Conservation (phyloP, 2,329 filamentous ascomycete species). For the Fusarium sp. region DNA sequence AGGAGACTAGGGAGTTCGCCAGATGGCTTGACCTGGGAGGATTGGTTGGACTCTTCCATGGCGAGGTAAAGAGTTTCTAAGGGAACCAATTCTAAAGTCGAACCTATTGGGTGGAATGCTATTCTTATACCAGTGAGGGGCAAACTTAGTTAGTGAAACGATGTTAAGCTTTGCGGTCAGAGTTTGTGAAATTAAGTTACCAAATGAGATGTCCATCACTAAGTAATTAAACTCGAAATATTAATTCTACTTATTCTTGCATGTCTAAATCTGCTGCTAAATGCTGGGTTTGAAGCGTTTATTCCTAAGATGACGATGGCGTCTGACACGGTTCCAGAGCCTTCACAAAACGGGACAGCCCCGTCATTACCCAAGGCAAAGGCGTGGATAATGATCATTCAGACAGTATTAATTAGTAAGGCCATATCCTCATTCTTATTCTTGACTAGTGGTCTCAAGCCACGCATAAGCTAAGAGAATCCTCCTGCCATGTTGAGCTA, state of each 20-base stretch:
- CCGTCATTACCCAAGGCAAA: background rate
- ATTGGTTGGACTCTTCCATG: background rate
- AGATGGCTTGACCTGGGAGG: background rate
- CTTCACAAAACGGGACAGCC: too few relatives aligned
- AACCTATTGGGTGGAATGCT: background rate
- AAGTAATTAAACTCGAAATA: too few relatives aligned
- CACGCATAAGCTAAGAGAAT: background rate
- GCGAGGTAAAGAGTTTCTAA: fast-evolving
- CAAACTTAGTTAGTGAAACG: background rate
- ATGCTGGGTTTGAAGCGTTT: background rate
- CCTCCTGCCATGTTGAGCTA: background rate
- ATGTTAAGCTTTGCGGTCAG: background rate
- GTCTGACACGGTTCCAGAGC: background rate
- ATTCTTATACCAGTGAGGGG: fast-evolving
- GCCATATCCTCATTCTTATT: background rate
- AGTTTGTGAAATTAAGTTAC: background rate
- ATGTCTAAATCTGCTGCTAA: background rate
- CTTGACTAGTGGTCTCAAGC: background rate
- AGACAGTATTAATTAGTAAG: background rate
- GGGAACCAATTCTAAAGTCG: fast-evolving
- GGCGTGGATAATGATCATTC: background rate
- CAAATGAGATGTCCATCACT: too few relatives aligned
- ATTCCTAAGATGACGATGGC: too few relatives aligned
- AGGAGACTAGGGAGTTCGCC: background rate
- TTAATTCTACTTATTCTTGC: background rate